Conservation (phyloP, 2,329 filamentous ascomycete genomes). For the Colletotrichum viniferum region DNA sequence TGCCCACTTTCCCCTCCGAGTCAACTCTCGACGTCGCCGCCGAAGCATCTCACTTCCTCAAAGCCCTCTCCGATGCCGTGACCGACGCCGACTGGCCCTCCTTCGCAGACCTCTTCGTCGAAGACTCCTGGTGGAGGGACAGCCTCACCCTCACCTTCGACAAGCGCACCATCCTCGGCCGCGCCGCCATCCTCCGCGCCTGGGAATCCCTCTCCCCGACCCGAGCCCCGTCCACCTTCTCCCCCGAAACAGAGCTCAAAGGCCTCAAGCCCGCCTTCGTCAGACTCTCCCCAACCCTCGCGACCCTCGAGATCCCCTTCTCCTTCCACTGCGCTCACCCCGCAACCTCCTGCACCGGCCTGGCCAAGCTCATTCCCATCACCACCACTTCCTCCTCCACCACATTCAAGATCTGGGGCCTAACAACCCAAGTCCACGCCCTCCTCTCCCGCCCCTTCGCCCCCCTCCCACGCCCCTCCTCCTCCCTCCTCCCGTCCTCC, state of each 20-base stretch:
- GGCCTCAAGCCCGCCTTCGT: background rate
- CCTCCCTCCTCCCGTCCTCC: background rate
- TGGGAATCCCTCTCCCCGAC: background rate
- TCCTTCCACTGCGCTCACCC: background rate
- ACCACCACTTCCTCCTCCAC: background rate
- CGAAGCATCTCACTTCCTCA: background rate
- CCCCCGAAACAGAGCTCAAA: background rate
- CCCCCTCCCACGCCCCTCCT: background rate
- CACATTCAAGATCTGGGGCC: background rate
- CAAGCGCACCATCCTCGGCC: conserved; percentile 11
- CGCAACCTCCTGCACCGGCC: background rate
- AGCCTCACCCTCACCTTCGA: conserved; percentile 15
- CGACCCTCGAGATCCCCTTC: background rate
- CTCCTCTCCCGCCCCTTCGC: background rate
- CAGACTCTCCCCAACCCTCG: background rate
- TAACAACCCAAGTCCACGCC: background rate
- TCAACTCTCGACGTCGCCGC: background rate
- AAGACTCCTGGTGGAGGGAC: conserved; percentile 11
- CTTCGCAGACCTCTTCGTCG: background rate
- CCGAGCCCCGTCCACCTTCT: background rate
- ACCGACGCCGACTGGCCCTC: background rate
- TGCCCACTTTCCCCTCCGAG: background rate
- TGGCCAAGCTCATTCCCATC: background rate
- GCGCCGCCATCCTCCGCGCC: background rate
- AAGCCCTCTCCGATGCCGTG: background rate